Evolutionary conservation across 345 rosid species (phyloP).

Genomic region (Lenwebbia sp.): DNA sequence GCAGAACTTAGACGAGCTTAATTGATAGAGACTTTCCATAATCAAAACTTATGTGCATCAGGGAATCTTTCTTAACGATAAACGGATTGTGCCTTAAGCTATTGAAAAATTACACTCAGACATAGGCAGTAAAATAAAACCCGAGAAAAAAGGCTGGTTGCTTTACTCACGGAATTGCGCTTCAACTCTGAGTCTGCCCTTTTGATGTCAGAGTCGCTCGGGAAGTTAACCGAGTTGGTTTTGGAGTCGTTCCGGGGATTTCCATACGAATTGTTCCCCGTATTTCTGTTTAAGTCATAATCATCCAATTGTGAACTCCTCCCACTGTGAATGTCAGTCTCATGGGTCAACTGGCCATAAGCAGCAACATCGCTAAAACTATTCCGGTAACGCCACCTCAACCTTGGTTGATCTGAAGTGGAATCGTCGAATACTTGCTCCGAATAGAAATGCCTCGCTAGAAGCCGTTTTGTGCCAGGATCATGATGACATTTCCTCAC

Average conservation of each 20-base stretch:
- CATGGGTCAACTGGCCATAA: conserved; percentile 12
- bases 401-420: conserved; percentile 29
- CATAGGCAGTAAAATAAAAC: not conserved
- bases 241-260: not conserved
- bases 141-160: not conserved
- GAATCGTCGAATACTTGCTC: conserved; percentile 75
- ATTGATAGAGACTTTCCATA: not conserved
- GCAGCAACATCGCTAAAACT: conserved; percentile 31
- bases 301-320: not conserved
- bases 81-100: not conserved
- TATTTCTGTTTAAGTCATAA: not conserved
- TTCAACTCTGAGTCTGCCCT: conserved; percentile 2
- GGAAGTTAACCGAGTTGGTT: not conserved
- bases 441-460: conserved; percentile 57
- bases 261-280: not conserved
- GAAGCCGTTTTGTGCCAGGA: conserved; percentile 34
- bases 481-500: conserved; percentile 39
- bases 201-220: not conserved
- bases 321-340: conserved; percentile 6
- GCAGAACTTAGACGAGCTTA: not conserved
- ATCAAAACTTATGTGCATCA: not conserved
- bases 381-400: conserved; percentile 69
- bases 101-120: not conserved
- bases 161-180: conserved; percentile 23
- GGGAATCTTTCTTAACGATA: not conserved